These are phyloP conservation scores for Pythium sukuiense DNA, from an alignment of 352 stramenopile species.

Conservation along the genomic window DNA sequence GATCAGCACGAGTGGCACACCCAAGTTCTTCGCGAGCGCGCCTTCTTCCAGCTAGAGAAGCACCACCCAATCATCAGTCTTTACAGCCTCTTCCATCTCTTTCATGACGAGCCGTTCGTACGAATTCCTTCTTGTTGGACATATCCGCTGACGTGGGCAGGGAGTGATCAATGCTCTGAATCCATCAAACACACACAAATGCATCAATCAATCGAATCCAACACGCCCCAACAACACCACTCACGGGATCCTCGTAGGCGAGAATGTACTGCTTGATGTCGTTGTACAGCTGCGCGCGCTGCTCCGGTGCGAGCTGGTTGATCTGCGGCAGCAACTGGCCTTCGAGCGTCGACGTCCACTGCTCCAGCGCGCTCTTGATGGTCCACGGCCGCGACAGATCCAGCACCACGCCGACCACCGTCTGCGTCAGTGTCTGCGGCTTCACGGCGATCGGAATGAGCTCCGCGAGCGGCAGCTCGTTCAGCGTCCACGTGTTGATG, in stretches of 20 bases:
- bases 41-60: conserved; percentile 64
- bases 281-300: conserved; percentile 59
- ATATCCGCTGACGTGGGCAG: conserved; percentile 52
- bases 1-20: conserved; percentile 69
- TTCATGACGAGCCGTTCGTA: conserved; percentile 25
- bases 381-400: conserved; percentile 79
- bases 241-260: conserved; percentile 75
- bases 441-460: conserved; percentile 73
- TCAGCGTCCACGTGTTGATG: conserved; percentile 77
- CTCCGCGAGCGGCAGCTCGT: conserved; percentile 64
- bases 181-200: neutral
- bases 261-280: conserved; percentile 74
- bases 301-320: conserved; percentile 50
- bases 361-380: conserved; percentile 76
- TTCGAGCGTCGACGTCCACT: conserved; percentile 79
- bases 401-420: conserved; percentile 61
- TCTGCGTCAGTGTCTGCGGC: conserved; percentile 52
- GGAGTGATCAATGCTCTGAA: conserved; percentile 59
- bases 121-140: conserved; percentile 65
- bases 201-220: neutral
- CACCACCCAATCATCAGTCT: neutral
- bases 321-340: conserved; percentile 73
- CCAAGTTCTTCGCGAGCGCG: conserved; percentile 76
- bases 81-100: neutral
- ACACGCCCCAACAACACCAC: conserved; percentile 9